phyloP scores from a whole-genome alignment of 345 rosid genomes.

The Citrus hindsii region DNA sequence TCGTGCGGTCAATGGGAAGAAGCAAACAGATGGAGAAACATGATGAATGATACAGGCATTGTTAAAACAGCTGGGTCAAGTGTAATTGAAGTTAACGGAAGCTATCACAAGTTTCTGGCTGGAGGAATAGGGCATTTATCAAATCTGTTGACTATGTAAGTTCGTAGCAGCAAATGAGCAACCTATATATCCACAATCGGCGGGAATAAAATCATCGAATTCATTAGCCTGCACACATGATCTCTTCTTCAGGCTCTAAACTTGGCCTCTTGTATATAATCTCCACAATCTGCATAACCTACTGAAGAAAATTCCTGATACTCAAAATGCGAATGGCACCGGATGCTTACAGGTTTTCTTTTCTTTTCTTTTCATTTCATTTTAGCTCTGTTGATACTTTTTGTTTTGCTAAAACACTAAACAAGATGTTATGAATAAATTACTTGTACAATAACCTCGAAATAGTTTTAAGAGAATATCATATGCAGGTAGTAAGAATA shows the following conservation, averaged over 20 bases:
- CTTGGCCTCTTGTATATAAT: neutral
- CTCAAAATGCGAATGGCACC: neutral
- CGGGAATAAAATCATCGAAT: neutral
- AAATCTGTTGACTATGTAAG: neutral
- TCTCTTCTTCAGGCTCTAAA: neutral
- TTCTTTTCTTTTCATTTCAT: neutral
- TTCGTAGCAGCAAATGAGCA: neutral
- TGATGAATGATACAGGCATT: slow-evolving; percentile 24
- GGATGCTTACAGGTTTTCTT: neutral
- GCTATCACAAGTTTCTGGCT: slow-evolving; percentile 14
- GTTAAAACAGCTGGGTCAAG: slow-evolving; percentile 19
- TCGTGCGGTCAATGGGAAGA: slow-evolving; percentile 25
- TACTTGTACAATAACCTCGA: neutral
- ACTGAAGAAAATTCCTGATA: neutral
- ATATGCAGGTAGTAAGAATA: too few relatives aligned
- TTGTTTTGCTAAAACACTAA: neutral
- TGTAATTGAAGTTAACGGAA: slow-evolving; percentile 19
- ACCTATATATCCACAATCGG: neutral
- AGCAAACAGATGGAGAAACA: slow-evolving; percentile 14
- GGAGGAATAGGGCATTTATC: neutral
- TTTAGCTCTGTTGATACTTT: neutral
- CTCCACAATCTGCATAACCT: neutral
- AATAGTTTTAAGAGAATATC: too few relatives aligned
- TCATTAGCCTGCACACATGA: neutral
- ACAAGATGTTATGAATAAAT: neutral